phyloP scores from a whole-genome alignment of 148 eudicot genomes.

The Amaranthus hypochondriacus region DNA sequence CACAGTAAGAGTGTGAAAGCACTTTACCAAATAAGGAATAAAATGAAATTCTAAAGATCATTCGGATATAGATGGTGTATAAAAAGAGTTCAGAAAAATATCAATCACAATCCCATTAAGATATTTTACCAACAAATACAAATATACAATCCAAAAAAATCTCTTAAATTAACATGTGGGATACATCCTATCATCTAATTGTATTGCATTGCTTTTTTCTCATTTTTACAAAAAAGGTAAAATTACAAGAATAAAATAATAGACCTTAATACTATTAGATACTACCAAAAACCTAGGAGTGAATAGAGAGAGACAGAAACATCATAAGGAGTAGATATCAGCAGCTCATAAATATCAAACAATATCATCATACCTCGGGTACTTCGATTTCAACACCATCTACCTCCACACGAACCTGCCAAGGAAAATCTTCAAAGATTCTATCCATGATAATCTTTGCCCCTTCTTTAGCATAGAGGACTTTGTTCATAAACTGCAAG shows the following conservation, averaged over 20 bases:
- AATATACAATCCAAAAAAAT: neutral
- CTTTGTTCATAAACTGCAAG: conserved; percentile 98
- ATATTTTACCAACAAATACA: neutral
- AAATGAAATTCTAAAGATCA: too few species aligned
- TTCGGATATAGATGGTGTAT: too few species aligned
- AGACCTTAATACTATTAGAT: neutral
- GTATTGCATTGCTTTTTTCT: neutral
- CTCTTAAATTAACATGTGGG: neutral
- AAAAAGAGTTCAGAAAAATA: too few species aligned
- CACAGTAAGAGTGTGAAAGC: neutral
- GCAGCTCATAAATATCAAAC: neutral
- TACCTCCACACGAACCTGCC: conserved; percentile 93
- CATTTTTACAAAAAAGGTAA: neutral
- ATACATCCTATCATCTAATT: neutral
- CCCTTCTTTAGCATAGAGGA: conserved; percentile 96
- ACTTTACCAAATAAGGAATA: too few species aligned
- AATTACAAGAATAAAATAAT: neutral
- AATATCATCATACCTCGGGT: conserved; percentile 57
- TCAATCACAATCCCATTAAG: neutral
- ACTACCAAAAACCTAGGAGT: neutral
- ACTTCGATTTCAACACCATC: conserved; percentile 93
- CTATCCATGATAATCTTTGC: conserved; percentile 94
- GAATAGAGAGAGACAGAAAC: neutral
- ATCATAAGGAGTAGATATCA: neutral
- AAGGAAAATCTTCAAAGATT: conserved; percentile 85